Evolutionary conservation across 257 asterid genomes (phyloP).

Genomic region (Datura wrightii): DNA sequence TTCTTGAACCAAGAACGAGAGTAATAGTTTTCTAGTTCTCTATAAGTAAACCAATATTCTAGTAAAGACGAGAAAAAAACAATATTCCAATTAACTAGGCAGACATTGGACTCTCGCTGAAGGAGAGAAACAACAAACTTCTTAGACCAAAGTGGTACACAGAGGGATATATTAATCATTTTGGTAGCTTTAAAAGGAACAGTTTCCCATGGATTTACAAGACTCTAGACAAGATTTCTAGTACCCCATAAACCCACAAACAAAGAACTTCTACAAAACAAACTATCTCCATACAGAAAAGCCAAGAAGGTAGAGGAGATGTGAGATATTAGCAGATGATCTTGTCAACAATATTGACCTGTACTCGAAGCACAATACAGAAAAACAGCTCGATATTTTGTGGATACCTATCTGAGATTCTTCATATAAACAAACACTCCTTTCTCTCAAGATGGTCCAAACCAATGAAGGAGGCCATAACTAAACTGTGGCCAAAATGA

Average conservation of each 20-base stretch:
- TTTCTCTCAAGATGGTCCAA: constrained; percentile 15
- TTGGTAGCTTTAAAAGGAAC: background rate
- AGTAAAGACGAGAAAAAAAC: background rate
- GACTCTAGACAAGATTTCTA: background rate
- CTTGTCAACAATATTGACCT: constrained; percentile 1
- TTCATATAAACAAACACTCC: background rate
- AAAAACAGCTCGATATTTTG: background rate
- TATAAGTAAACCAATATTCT: background rate
- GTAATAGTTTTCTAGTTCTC: background rate
- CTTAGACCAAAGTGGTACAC: background rate
- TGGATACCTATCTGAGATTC: background rate
- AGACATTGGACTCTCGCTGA: background rate
- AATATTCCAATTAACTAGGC: background rate
- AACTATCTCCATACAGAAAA: constrained; percentile 7
- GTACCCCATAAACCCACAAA: background rate
- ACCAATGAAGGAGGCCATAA: constrained; percentile 1
- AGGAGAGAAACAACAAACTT: constrained; percentile 3
- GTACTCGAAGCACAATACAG: background rate
- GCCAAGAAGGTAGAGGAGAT: background rate
- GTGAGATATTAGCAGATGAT: constrained; percentile 25
- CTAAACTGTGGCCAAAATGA: constrained; percentile 8
- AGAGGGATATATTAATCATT: background rate
- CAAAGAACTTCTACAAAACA: background rate
- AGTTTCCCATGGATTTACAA: background rate
- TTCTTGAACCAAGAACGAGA: constrained; percentile 25